Evolutionary conservation across 441 rosid genomes (phyloP).

Genomic region (Oxalis stricta): DNA sequence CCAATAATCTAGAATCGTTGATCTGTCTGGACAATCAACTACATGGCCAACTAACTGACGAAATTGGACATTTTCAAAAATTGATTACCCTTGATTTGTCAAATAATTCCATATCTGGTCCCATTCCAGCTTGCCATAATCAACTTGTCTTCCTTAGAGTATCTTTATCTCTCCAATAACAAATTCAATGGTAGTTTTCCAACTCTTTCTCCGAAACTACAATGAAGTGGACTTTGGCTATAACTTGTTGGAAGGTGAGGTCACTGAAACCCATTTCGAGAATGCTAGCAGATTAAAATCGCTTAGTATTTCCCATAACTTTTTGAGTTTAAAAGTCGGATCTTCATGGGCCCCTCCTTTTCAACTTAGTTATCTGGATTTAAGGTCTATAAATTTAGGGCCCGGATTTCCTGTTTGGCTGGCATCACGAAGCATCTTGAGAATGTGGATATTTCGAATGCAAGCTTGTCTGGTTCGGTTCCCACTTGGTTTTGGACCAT

Average conservation of each 20-base stretch:
- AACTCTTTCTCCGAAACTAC: background rate
- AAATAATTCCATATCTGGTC: conserved; percentile 1
- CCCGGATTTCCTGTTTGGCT: conserved; percentile 10
- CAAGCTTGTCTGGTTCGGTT: conserved; percentile 4
- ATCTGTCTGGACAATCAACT: too few species aligned
- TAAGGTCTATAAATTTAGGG: background rate
- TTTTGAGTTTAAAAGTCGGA: conserved; percentile 1
- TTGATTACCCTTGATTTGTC: background rate
- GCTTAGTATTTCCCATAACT: background rate
- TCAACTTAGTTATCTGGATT: background rate
- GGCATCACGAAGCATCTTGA: background rate
- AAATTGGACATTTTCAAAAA: background rate
- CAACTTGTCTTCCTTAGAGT: background rate
- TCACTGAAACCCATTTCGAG: conserved; percentile 6
- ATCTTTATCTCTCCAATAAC: background rate
- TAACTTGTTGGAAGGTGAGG: conserved; percentile 7
- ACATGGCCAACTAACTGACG: too few species aligned
- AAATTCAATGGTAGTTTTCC: conserved; percentile 6
- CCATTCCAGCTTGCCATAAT: background rate
- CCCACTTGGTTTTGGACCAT: conserved; percentile 11
- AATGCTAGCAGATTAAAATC: conserved; percentile 1
- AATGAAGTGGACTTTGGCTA: background rate
- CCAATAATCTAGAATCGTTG: too few species aligned
- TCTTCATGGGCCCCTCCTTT: conserved; percentile 7
- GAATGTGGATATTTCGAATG: conserved; percentile 3